Percentiles rank a stretch among this genome's conserved stretches.
Conservation (phyloP, 768 basidiomycete genomes). For the Auriscalpium vulgare region DNA sequence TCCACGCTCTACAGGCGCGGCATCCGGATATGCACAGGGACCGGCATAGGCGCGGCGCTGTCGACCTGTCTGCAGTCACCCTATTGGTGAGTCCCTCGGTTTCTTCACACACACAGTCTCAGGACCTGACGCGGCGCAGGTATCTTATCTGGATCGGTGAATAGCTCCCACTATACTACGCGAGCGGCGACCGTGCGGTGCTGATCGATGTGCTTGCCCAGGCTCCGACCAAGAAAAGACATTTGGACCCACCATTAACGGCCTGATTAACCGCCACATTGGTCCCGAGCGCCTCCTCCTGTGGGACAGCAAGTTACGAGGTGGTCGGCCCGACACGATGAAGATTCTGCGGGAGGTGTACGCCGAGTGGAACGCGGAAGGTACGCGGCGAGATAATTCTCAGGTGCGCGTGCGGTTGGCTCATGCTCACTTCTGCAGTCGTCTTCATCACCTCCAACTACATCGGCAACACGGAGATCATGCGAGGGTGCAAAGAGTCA, state of each 20-base stretch:
- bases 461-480: constrained; percentile 33
- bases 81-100: constrained; percentile 24
- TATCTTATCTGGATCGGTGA: constrained; percentile 34
- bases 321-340: constrained; percentile 32
- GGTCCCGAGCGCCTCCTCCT: constrained; percentile 30
- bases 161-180: background rate
- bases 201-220: background rate
- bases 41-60: constrained; percentile 36
- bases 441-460: constrained; percentile 38
- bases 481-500: constrained; percentile 30
- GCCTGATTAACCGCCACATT: constrained; percentile 31
- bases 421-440: constrained; percentile 16
- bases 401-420: background rate
- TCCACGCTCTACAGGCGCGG: constrained; percentile 37
- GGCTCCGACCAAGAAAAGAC: constrained; percentile 38
- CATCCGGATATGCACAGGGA: constrained; percentile 37
- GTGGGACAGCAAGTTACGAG: constrained; percentile 35
- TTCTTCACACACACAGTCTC: background rate
- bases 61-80: constrained; percentile 36
- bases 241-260: constrained; percentile 34
- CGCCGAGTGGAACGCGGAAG: constrained; percentile 29
- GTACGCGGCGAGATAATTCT: background rate
- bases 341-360: constrained; percentile 30
- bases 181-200: background rate
- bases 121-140: constrained; percentile 14